Conservation (phyloP, 2,329 filamentous ascomycete genomes). For the Hypomyces perniciosus region DNA sequence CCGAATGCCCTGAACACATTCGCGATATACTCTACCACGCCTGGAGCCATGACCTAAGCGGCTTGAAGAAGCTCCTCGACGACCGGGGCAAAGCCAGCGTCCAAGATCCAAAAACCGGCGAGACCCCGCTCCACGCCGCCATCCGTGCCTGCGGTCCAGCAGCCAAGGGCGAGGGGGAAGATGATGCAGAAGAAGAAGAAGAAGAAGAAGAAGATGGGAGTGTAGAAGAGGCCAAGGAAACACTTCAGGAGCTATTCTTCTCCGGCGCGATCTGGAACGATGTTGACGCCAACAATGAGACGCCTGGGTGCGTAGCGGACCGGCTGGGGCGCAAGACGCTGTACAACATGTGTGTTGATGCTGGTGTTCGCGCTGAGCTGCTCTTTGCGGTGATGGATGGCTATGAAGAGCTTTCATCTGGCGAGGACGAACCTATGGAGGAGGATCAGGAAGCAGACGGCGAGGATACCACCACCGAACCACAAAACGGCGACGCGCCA, state of each 20-base stretch:
- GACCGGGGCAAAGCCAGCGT: conserved; percentile 61
- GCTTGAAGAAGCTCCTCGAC: conserved; percentile 64
- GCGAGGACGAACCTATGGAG: conserved; percentile 39
- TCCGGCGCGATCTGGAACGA: conserved; percentile 98
- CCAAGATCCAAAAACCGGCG: conserved; percentile 79
- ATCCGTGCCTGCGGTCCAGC: conserved; percentile 65
- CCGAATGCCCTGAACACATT: conserved; percentile 44
- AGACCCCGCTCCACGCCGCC: conserved; percentile 82
- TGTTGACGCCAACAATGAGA: conserved; percentile 78
- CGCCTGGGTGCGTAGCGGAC: conserved; percentile 79
- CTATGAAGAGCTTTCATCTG: conserved; percentile 66
- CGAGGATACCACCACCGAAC: conserved; percentile 29
- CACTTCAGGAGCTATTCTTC: conserved; percentile 70
- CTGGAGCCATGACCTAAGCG: conserved; percentile 56
- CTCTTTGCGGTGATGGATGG: conserved; percentile 75
- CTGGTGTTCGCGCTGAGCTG: conserved; percentile 85
- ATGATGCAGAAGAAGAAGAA: conserved; percentile 13
- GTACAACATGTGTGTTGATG: conserved; percentile 80
- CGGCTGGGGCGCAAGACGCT: conserved; percentile 62
- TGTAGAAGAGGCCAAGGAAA: conserved; percentile 58
- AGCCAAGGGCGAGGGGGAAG: conserved; percentile 12
- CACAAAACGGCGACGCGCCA: conserved; percentile 24
- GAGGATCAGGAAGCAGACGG: conserved; percentile 34
- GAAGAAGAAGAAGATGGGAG: conserved; percentile 33
- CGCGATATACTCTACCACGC: conserved; percentile 48